Percentiles rank a stretch among this genome's conserved stretches.
Conservation (phyloP, 1,284 basidiomycete species). For the Salmacisia buchloeana region DNA sequence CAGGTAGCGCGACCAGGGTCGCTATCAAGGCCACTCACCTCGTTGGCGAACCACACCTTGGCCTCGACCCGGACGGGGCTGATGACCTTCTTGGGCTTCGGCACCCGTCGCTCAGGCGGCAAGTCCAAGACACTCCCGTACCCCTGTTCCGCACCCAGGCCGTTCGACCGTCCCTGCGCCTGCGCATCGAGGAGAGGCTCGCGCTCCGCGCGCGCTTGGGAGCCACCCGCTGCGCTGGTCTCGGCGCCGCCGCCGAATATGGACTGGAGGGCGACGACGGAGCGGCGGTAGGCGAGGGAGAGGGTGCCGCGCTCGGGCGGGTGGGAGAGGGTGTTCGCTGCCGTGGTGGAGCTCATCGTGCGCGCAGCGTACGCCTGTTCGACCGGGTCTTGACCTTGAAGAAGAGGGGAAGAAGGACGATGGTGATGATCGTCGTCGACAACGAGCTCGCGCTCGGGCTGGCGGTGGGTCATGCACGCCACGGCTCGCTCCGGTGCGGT, state of each 20-base stretch:
- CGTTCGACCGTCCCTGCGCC: neutral
- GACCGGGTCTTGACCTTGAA: too few relatives aligned
- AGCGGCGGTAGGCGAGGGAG: slow-evolving; percentile 32
- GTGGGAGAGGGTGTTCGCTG: slow-evolving; percentile 16
- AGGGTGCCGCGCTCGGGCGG: slow-evolving; percentile 30
- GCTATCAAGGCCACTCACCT: slow-evolving; percentile 52
- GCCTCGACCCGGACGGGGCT: slow-evolving; percentile 47
- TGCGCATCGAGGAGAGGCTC: slow-evolving; percentile 26
- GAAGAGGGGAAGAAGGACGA: too few relatives aligned
- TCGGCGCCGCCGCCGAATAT: slow-evolving; percentile 22
- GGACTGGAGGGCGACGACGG: slow-evolving; percentile 32
- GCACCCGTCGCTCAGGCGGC: slow-evolving; percentile 23
- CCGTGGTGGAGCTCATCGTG: slow-evolving; percentile 5
- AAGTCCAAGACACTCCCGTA: slow-evolving; percentile 22
- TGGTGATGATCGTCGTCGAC: too few relatives aligned
- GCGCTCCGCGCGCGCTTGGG: slow-evolving; percentile 26
- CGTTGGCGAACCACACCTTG: slow-evolving; percentile 51
- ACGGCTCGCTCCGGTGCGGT: too few relatives aligned
- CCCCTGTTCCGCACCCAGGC: neutral
- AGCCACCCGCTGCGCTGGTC: slow-evolving; percentile 11
- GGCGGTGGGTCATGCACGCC: too few relatives aligned
- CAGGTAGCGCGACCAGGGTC: neutral
- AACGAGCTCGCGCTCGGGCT: too few relatives aligned
- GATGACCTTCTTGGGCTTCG: slow-evolving; percentile 55
- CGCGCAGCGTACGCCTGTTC: too few relatives aligned